These are phyloP conservation scores for Ophiocordyceps camponoti-leonardi DNA, from an alignment of 2,329 filamentous ascomycete genomes.

Conservation along the genomic window DNA sequence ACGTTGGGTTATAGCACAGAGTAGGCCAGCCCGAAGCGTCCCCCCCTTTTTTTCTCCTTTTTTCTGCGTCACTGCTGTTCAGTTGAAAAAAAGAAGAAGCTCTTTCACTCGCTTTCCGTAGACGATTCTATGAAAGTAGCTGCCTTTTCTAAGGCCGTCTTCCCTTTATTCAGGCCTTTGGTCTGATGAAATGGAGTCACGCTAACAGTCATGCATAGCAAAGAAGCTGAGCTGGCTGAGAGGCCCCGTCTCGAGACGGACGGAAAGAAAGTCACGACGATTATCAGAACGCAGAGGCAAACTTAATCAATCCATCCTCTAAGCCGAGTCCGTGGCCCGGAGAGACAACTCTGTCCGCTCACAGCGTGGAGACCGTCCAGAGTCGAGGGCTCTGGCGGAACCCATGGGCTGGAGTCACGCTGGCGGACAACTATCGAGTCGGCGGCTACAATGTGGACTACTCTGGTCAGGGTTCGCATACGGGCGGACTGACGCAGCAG, in stretches of 20 bases:
- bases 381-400: conserved; percentile 62
- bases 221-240: background rate
- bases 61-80: background rate
- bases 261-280: no score
- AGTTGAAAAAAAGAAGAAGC: no score
- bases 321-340: no score
- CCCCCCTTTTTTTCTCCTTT: background rate
- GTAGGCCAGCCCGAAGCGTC: background rate
- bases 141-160: no score
- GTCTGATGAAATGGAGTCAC: background rate
- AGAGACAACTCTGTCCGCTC: conserved; percentile 35
- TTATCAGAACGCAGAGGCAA: no score
- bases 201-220: background rate
- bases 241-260: background rate
- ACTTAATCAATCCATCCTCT: no score
- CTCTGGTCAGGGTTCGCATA: conserved; percentile 48
- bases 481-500: conserved; percentile 48
- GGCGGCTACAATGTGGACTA: conserved; percentile 62
- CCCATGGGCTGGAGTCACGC: conserved; percentile 55
- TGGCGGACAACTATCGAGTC: conserved; percentile 59
- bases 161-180: no score
- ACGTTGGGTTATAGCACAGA: background rate
- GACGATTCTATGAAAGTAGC: no score
- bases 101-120: no score
- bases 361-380: conserved; percentile 52